These are phyloP conservation scores for Claviceps sp. DNA, from an alignment of 2,329 filamentous ascomycete genomes.

Conservation along the genomic window DNA sequence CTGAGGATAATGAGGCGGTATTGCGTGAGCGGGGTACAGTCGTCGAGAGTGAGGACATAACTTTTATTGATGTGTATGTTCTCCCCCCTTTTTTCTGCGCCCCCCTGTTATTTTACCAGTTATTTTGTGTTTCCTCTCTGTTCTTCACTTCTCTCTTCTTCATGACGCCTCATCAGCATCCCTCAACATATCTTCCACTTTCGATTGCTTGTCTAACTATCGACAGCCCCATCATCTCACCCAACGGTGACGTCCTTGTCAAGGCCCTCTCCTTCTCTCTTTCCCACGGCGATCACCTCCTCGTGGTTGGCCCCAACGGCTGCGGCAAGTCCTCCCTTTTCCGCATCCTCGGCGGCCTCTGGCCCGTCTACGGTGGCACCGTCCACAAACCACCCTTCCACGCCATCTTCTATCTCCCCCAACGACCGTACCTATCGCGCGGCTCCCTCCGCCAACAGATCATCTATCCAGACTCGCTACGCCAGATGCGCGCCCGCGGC, in stretches of 20 bases:
- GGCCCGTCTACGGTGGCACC: constrained; percentile 92
- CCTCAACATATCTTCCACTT: no score
- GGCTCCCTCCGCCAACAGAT: constrained; percentile 93
- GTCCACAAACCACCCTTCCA: constrained; percentile 85
- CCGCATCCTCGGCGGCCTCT: constrained; percentile 87
- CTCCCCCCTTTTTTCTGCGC: not conserved
- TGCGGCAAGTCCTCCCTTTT: constrained; percentile 96
- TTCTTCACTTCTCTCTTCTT: no score
- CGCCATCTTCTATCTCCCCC: constrained; percentile 96
- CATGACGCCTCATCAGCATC: no score
- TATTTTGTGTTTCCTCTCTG: no score
- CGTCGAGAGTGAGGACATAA: constrained; percentile 69
- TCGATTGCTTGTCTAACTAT: not conserved
- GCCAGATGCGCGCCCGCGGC: constrained; percentile 75
- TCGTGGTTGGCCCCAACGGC: constrained; percentile 92
- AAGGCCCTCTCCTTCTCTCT: constrained; percentile 78
- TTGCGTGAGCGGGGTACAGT: constrained; percentile 71
- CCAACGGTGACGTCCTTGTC: constrained; percentile 88
- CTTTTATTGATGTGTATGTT: constrained; percentile 66
- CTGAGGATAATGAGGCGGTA: constrained; percentile 68
- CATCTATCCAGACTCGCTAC: constrained; percentile 82
- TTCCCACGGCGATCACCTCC: constrained; percentile 72
- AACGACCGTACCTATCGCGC: constrained; percentile 83
- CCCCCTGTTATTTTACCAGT: not conserved
- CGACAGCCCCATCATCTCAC: constrained; percentile 72